phyloP scores from a whole-genome alignment of 225 moss, liverwort and hornwort genomes.

The Asterella californica region DNA sequence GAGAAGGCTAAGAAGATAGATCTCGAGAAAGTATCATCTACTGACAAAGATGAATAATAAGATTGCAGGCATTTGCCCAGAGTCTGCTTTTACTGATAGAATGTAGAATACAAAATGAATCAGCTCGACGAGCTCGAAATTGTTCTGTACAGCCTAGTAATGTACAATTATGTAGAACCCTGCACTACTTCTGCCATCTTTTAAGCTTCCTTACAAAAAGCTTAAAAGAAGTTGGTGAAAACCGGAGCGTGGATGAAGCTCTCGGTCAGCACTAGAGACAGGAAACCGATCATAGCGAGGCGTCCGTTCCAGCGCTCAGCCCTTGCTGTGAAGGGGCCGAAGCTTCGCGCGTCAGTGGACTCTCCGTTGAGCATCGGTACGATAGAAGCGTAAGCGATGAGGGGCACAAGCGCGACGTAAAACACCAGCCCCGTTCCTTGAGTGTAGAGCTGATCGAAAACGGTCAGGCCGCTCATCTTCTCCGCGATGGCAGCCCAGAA shows the following conservation, averaged over 20 bases:
- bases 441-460: constrained; percentile 39
- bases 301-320: constrained; percentile 66
- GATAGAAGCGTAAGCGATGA: neutral
- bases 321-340: constrained; percentile 44
- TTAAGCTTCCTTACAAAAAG: too few species aligned
- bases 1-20: too few species aligned
- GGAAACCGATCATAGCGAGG: constrained; percentile 51
- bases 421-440: constrained; percentile 22
- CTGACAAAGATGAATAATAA: too few species aligned
- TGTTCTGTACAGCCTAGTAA: too few species aligned
- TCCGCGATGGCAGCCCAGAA: constrained; percentile 11
- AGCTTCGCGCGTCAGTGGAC: neutral
- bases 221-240: constrained; percentile 13
- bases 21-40: too few species aligned
- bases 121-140: too few species aligned
- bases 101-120: too few species aligned
- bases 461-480: constrained; percentile 4
- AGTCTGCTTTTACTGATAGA: too few species aligned
- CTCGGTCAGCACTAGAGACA: constrained; percentile 23
- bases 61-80: too few species aligned
- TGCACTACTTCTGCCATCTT: too few species aligned
- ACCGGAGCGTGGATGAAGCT: constrained; percentile 31
- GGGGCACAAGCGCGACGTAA: neutral
- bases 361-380: constrained; percentile 8
- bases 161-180: too few species aligned